phyloP scores from a whole-genome alignment of 306 rosid genomes.

The Parietaria judaica region DNA sequence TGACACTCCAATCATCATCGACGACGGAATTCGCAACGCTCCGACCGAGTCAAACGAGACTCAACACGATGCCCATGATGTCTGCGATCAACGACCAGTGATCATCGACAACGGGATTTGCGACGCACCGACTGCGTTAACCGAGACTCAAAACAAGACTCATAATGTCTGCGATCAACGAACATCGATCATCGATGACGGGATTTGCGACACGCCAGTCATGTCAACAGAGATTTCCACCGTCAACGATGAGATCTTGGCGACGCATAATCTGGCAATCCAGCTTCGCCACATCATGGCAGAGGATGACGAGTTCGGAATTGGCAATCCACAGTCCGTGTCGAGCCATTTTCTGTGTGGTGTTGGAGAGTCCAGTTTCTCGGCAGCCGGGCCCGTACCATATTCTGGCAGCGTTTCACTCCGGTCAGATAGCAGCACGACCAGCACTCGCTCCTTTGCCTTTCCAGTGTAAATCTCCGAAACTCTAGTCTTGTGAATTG shows the following conservation, averaged over 20 bases:
- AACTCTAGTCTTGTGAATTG: background rate
- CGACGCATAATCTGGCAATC: background rate
- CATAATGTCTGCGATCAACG: too few species aligned
- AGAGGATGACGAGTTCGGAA: conserved; percentile 28
- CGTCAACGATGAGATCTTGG: conserved; percentile 3
- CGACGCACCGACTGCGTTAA: too few species aligned
- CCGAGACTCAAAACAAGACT: too few species aligned
- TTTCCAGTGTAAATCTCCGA: conserved; percentile 57
- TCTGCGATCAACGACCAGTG: too few species aligned
- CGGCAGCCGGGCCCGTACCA: conserved; percentile 48
- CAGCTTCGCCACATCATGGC: conserved; percentile 4
- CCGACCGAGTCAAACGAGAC: conserved; percentile 3
- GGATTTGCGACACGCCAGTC: too few species aligned
- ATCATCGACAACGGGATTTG: too few species aligned
- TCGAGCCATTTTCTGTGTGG: conserved; percentile 26
- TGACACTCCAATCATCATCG: conserved; percentile 17
- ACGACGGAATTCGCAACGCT: conserved; percentile 17
- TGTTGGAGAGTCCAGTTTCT: conserved; percentile 49
- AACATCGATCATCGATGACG: too few species aligned
- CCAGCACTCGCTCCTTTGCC: conserved; percentile 93
- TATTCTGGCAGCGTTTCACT: conserved; percentile 83
- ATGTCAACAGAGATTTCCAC: background rate
- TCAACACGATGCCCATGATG: background rate
- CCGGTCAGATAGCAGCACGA: conserved; percentile 93
- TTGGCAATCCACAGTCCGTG: conserved; percentile 13